phyloP scores from a whole-genome alignment of 1,284 basidiomycete genomes.

The Rhodotorula sp. region DNA sequence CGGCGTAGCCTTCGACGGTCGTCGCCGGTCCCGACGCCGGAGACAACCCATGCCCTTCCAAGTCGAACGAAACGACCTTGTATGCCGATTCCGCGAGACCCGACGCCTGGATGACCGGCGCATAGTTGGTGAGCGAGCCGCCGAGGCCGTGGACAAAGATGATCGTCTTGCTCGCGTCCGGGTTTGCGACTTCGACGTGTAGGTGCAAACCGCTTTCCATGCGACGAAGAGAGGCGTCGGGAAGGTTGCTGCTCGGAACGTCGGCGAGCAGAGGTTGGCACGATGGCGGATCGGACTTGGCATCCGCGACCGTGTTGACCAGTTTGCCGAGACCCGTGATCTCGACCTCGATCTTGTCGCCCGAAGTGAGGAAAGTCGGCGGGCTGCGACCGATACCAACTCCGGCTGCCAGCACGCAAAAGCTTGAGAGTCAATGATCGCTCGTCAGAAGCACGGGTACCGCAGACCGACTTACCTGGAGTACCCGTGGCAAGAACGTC shows the following conservation, averaged over 20 bases:
- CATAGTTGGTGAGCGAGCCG: constrained; percentile 29
- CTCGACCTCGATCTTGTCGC: constrained; percentile 46
- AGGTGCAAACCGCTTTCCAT: constrained; percentile 9
- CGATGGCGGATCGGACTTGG: not conserved
- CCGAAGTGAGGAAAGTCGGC: constrained; percentile 45
- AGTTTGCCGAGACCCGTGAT: constrained; percentile 46
- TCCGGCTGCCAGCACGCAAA: constrained; percentile 24
- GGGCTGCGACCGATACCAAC: constrained; percentile 45
- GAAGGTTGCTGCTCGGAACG: not conserved
- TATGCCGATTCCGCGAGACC: not conserved
- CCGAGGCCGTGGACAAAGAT: constrained; percentile 44
- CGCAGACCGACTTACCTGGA: constrained; percentile 6
- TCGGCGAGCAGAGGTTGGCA: not conserved
- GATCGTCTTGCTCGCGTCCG: constrained; percentile 24
- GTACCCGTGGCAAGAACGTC: constrained; percentile 36
- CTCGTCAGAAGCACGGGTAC: too few relatives aligned
- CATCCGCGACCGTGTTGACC: constrained; percentile 12
- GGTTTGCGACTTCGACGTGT: constrained; percentile 13
- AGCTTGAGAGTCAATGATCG: too few relatives aligned
- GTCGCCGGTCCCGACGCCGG: constrained; percentile 11
- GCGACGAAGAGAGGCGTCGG: constrained; percentile 1
- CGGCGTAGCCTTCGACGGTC: constrained; percentile 6
- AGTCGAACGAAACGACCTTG: constrained; percentile 32
- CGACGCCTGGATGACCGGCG: constrained; percentile 23
- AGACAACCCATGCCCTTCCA: constrained; percentile 34